These are phyloP conservation scores for Geranomyces michiganensis DNA, from an alignment of 192 early-diverging fungal species.

Conservation along the genomic window DNA sequence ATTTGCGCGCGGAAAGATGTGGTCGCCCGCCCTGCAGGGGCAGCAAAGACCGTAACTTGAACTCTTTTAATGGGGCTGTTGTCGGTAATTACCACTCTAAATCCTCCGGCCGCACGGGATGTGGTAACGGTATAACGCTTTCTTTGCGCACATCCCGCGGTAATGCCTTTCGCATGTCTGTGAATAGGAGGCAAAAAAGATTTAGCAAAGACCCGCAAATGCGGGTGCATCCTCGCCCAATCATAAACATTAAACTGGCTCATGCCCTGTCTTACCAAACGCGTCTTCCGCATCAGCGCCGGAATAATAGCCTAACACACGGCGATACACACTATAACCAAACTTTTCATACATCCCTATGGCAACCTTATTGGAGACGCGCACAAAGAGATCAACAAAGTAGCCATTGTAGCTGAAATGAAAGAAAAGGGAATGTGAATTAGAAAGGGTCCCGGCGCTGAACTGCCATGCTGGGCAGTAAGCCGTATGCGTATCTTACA, in stretches of 20 bases:
- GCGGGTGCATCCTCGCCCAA: too few species aligned
- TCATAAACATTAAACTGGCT: background rate
- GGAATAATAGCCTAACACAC: slow-evolving; percentile 87
- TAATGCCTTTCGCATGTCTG: slow-evolving; percentile 96
- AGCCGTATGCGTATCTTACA: slow-evolving; percentile 41
- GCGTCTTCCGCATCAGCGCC: slow-evolving; percentile 79
- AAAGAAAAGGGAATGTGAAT: background rate
- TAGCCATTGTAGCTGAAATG: slow-evolving; percentile 72
- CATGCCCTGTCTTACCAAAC: slow-evolving; percentile 60
- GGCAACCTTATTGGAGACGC: slow-evolving; percentile 88
- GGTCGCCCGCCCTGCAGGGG: too few species aligned
- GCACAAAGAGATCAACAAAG: slow-evolving; percentile 97
- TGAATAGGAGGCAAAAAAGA: background rate
- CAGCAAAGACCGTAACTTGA: too few species aligned
- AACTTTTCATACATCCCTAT: slow-evolving; percentile 91
- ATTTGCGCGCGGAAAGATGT: too few species aligned
- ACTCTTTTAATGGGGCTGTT: too few species aligned
- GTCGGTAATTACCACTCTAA: slow-evolving; percentile 51
- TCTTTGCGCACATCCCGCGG: slow-evolving; percentile 75
- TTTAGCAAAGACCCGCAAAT: background rate
- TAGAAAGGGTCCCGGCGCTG: background rate
- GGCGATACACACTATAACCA: slow-evolving; percentile 88
- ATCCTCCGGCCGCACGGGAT: slow-evolving; percentile 57
- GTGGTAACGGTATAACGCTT: slow-evolving; percentile 56
- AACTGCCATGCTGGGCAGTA: background rate